Evolutionary conservation across 1,284 basidiomycete species (phyloP).

Genomic region (Ceratobasidium sp.): DNA sequence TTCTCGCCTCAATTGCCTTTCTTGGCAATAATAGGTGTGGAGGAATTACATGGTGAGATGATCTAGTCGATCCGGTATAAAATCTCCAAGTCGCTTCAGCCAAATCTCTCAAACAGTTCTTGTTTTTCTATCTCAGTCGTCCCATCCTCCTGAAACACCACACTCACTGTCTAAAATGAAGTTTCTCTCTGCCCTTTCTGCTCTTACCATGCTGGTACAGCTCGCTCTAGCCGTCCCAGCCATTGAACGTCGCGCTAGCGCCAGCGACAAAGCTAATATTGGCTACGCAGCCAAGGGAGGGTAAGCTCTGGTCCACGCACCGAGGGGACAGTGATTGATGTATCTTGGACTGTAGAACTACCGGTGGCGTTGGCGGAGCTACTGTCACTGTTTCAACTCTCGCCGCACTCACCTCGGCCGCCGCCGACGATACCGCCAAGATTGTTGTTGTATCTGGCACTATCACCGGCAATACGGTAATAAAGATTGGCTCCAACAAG

Average conservation of each 20-base stretch:
- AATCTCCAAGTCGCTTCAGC: not conserved
- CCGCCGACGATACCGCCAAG: slow-evolving; percentile 62
- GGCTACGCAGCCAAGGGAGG: slow-evolving; percentile 37
- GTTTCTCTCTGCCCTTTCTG: slow-evolving; percentile 16
- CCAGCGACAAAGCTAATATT: slow-evolving; percentile 32
- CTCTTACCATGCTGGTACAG: slow-evolving; percentile 20
- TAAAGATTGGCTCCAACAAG: slow-evolving; percentile 64
- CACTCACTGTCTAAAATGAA: slow-evolving; percentile 14
- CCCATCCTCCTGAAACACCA: not conserved
- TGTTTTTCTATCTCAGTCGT: not conserved
- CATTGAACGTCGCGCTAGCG: slow-evolving; percentile 22
- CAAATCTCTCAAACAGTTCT: not conserved
- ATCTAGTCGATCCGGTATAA: not conserved
- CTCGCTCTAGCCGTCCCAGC: slow-evolving; percentile 15
- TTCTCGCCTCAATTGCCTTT: not conserved
- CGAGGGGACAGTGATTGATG: not conserved
- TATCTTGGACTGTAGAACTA: slow-evolving; percentile 25
- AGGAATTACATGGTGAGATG: not conserved
- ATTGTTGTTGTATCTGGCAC: slow-evolving; percentile 64
- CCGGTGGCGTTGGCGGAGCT: slow-evolving; percentile 29
- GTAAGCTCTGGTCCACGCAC: not conserved
- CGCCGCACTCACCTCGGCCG: slow-evolving; percentile 62
- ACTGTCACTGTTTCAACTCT: slow-evolving; percentile 64
- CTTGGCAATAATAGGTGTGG: not conserved
- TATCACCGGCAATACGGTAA: slow-evolving; percentile 63